These are phyloP conservation scores for Medicago lupulina DNA, from an alignment of 306 rosid genomes.

Conservation along the genomic window DNA sequence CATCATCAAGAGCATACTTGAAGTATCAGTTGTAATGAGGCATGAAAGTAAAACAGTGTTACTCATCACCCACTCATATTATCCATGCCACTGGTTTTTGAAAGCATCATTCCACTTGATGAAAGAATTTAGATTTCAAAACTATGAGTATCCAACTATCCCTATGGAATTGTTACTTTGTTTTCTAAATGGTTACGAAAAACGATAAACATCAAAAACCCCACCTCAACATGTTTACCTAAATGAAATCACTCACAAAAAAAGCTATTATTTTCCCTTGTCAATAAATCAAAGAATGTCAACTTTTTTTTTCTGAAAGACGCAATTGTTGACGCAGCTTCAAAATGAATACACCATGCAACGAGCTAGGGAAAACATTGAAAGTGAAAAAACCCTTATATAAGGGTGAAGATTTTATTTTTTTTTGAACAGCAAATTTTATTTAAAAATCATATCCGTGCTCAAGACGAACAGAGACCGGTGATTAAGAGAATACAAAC, in stretches of 20 bases:
- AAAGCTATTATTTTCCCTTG: background rate
- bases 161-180: background rate
- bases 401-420: background rate
- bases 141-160: background rate
- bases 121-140: background rate
- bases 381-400: no score
- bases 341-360: slow-evolving; percentile 29
- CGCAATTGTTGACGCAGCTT: slow-evolving; percentile 15
- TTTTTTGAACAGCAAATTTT: slow-evolving; percentile 35
- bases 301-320: background rate
- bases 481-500: no score
- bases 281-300: no score
- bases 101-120: background rate
- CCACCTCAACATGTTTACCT: no score
- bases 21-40: background rate
- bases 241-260: background rate
- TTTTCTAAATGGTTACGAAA: background rate
- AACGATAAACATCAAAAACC: slow-evolving; percentile 7
- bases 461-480: no score
- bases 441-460: no score
- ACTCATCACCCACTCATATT: background rate
- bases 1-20: background rate
- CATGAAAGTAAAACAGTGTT: background rate
- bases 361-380: background rate
- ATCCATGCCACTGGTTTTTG: background rate